Evolutionary conservation across 1,139 yeast species (phyloP).

Genomic region (Suhomyces wounanorum): DNA sequence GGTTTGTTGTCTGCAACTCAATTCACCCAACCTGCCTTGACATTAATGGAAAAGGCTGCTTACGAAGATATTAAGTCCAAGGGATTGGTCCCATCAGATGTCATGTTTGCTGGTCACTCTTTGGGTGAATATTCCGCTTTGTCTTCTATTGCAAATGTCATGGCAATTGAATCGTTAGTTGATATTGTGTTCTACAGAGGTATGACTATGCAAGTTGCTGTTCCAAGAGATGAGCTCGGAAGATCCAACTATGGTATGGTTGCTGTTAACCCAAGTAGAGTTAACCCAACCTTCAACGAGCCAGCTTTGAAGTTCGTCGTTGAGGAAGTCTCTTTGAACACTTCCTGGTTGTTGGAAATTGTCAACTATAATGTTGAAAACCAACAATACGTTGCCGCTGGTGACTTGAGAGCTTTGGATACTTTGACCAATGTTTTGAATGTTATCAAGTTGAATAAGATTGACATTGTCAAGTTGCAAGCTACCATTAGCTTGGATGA

Average conservation of each 20-base stretch:
- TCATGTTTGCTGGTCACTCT: constrained; percentile 98
- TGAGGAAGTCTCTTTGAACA: constrained; percentile 77
- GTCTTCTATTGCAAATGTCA: constrained; percentile 95
- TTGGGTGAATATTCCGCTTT: constrained; percentile 98
- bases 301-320: constrained; percentile 95
- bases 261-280: constrained; percentile 96
- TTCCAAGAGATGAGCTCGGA: constrained; percentile 91
- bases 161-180: constrained; percentile 97
- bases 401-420: constrained; percentile 94
- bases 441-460: constrained; percentile 88
- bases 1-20: constrained; percentile 98
- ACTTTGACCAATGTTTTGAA: constrained; percentile 91
- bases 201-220: constrained; percentile 99
- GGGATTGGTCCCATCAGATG: constrained; percentile 92
- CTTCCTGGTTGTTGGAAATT: constrained; percentile 94
- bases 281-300: constrained; percentile 84
- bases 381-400: constrained; percentile 98
- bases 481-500: constrained; percentile 80
- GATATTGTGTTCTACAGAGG: constrained; percentile 99
- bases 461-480: constrained; percentile 87
- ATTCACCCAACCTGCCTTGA: constrained; percentile 98
- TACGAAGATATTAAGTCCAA: constrained; percentile 95
- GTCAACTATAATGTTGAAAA: constrained; percentile 98
- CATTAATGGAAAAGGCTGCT: constrained; percentile 98
- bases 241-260: constrained; percentile 99